Evolutionary conservation across 2,329 filamentous ascomycete species (phyloP).

Genomic region (Thyridium curvatum): DNA sequence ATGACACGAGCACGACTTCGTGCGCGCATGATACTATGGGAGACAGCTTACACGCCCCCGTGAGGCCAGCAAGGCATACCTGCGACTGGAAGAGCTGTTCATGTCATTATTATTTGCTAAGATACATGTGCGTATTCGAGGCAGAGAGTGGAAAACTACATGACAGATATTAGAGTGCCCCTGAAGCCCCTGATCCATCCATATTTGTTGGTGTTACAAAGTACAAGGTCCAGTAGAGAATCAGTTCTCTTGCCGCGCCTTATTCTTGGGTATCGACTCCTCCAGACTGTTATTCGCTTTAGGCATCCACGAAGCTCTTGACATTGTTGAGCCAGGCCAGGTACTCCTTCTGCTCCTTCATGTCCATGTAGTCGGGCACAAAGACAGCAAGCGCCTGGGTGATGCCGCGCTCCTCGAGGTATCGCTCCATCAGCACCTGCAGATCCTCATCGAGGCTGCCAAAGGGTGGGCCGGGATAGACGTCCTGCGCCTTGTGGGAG

Average conservation of each 20-base stretch:
- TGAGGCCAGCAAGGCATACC: no score
- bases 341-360: conserved; percentile 99
- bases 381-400: conserved; percentile 82
- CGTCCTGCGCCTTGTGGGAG: conserved; percentile 66
- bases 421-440: conserved; percentile 85
- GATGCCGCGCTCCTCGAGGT: conserved; percentile 90
- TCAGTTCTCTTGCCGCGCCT: neutral
- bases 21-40: no score
- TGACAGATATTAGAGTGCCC: neutral
- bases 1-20: no score
- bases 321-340: conserved; percentile 81
- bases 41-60: no score
- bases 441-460: conserved; percentile 93
- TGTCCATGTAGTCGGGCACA: conserved; percentile 91
- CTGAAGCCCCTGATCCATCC: neutral
- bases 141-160: neutral
- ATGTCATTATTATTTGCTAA: no score
- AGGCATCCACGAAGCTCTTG: conserved; percentile 78
- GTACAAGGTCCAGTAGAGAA: neutral
- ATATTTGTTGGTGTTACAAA: no score
- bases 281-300: conserved; percentile 13
- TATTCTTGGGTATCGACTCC: neutral
- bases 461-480: conserved; percentile 90
- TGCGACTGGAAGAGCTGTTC: no score
- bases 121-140: neutral